Evolutionary conservation across 148 eudicot genomes (phyloP).

Genomic region (Chenopodium album): DNA sequence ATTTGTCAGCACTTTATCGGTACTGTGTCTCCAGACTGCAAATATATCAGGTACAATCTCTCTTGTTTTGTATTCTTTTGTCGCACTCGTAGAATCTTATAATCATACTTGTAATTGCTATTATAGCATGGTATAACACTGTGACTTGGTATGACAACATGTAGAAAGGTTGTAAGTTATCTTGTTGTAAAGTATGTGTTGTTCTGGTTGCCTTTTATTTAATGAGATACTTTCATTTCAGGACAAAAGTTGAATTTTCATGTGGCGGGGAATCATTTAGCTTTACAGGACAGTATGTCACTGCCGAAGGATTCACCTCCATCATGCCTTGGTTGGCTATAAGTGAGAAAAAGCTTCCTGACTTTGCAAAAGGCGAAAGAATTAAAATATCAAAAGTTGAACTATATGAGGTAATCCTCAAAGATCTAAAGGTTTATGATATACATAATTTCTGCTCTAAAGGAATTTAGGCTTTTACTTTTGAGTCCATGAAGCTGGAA

Average conservation of each 20-base stretch:
- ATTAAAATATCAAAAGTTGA: slow-evolving; percentile 67
- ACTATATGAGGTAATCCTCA: slow-evolving; percentile 66
- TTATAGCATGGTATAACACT: neutral
- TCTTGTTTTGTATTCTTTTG: neutral
- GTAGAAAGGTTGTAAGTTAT: neutral
- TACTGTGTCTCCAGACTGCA: slow-evolving; percentile 81
- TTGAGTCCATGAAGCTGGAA: neutral
- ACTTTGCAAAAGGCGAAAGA: slow-evolving; percentile 69
- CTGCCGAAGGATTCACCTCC: slow-evolving; percentile 68
- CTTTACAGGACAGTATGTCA: slow-evolving; percentile 72
- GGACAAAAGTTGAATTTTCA: slow-evolving; percentile 75
- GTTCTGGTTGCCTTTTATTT: slow-evolving; percentile 4
- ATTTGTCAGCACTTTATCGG: slow-evolving; percentile 91
- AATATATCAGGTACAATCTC: slow-evolving; percentile 56
- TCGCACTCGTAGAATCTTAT: neutral
- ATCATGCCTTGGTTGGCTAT: slow-evolving; percentile 91
- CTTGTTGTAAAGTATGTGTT: neutral
- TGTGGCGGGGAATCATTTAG: slow-evolving; percentile 76
- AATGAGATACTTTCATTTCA: slow-evolving; percentile 30
- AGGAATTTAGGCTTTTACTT: neutral
- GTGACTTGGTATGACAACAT: neutral
- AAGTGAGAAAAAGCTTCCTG: slow-evolving; percentile 81
- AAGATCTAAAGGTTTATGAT: slow-evolving; percentile 3
- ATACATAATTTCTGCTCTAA: neutral
- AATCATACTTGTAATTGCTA: neutral